Base-by-base conservation (phyloP, 345 rosid genomes). In the Gossypioides kirkii region DNA sequence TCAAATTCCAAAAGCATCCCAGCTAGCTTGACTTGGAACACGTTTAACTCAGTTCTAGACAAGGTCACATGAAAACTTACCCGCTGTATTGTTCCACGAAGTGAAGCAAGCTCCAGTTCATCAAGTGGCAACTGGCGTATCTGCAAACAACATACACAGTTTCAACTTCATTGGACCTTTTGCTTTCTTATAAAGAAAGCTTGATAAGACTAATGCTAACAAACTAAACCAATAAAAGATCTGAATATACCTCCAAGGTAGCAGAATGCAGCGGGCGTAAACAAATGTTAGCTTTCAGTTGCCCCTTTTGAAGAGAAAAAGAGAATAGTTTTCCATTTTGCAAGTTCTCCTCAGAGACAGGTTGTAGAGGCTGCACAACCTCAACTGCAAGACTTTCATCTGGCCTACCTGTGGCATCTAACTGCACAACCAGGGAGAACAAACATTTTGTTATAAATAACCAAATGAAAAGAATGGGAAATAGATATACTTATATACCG, bases 81-180 rank as follows among this genome's bases (percentile, higher is more conserved):
- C 86, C 85, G 86, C 76, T 92, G 98, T 81, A 92, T 73, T 68
- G 92, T 87, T 76, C 98, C 97, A 18, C 97, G 80, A 20, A 94
- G 92, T 59, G 98, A 94, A 82, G 97, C 97, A 86, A 94, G 83
- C 84, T 94, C 98, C 87, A 94, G 77, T 76, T 94, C 98, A 85
- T 94, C 98, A 42, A 94, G 91, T 17, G 98, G 98, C 79, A 94
- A 85, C 71, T 94, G 71, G 69, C 97, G 97, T 73, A 94, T 82
- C 98, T 94, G 80, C 77, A 77, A 67, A 73, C 77, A 85, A 36
- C 54, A 75, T 63, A 74, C 65, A 69, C 1, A 45, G 65, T 70
- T 74, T 61, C 70, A 20, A 47, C n/a, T 50, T 26, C 61, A 58
- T 66, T 69, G 54, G 36, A 17, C 8, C 3, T 47, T 71, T 69